Evolutionary conservation across 768 basidiomycete species (phyloP).

Genomic region (Kwoniella shandongensis): DNA sequence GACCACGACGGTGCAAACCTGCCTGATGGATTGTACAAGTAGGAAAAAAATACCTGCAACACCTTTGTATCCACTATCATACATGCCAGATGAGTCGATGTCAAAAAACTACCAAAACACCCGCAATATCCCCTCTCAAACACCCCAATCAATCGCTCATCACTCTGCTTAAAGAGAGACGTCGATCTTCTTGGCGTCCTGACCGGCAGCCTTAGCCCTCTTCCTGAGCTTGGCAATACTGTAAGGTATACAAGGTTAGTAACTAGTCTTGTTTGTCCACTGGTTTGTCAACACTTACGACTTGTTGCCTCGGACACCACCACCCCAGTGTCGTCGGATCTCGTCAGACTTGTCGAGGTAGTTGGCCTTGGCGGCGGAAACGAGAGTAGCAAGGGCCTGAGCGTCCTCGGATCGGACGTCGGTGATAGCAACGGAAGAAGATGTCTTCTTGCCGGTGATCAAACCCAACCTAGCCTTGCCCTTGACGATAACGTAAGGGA

Average conservation of each 20-base stretch:
- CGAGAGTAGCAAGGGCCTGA: constrained; percentile 85
- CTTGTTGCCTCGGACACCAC: constrained; percentile 93
- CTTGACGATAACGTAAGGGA: constrained; percentile 97
- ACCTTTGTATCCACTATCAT: constrained; percentile 26
- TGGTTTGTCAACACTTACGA: constrained; percentile 31
- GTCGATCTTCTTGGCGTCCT: constrained; percentile 54
- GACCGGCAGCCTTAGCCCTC: constrained; percentile 86
- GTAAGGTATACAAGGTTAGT: background rate
- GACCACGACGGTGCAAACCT: too few species aligned
- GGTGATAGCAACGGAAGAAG: constrained; percentile 83
- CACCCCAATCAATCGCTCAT: constrained; percentile 3
- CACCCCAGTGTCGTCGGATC: constrained; percentile 87
- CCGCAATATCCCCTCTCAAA: background rate
- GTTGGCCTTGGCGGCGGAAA: constrained; percentile 94
- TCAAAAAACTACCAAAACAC: constrained; percentile 8
- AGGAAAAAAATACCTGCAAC: background rate
- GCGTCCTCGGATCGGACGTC: constrained; percentile 94
- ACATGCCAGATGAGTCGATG: constrained; percentile 28
- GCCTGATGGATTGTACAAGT: too few species aligned
- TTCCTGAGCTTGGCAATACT: constrained; percentile 89
- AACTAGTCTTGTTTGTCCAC: background rate
- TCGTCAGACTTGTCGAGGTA: constrained; percentile 96
- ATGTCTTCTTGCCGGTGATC: constrained; percentile 93
- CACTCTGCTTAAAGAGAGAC: constrained; percentile 48
- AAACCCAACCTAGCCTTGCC: constrained; percentile 97